phyloP scores from a whole-genome alignment of 306 rosid genomes.

The Lathyrus sativus region DNA sequence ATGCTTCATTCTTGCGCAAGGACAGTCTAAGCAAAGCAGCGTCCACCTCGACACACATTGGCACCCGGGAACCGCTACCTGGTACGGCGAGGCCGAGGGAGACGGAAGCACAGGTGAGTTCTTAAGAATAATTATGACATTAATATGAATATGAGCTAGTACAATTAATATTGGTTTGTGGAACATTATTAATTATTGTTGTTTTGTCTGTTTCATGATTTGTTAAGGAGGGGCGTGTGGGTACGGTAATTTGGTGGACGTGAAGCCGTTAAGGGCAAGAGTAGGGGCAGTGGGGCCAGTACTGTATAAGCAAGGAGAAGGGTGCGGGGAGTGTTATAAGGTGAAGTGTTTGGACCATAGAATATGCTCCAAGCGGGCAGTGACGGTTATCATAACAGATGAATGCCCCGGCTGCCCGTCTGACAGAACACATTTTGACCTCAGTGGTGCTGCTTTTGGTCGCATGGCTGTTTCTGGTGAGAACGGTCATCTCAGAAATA shows the following conservation, averaged over 20 bases:
- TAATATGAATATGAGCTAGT: too few relatives aligned
- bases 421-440: conserved; percentile 80
- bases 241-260: conserved; percentile 77
- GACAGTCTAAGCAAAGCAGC: conserved; percentile 32
- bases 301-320: conserved; percentile 73
- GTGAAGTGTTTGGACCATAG: conserved; percentile 72
- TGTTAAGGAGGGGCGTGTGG: conserved; percentile 92
- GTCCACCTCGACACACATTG: conserved; percentile 53
- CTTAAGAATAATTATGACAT: background rate
- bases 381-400: conserved; percentile 77
- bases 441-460: conserved; percentile 92
- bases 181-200: background rate
- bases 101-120: conserved; percentile 84
- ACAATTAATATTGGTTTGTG: too few relatives aligned
- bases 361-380: conserved; percentile 80
- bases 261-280: conserved; percentile 80
- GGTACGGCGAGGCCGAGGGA: conserved; percentile 97
- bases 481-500: conserved; percentile 63
- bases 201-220: background rate
- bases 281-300: conserved; percentile 85
- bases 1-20: conserved; percentile 31
- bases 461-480: conserved; percentile 78
- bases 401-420: conserved; percentile 83
- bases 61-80: conserved; percentile 80
- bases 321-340: conserved; percentile 93